Conservation (phyloP, 2,329 filamentous ascomycete genomes). For the Colletotrichum eremochloae region DNA sequence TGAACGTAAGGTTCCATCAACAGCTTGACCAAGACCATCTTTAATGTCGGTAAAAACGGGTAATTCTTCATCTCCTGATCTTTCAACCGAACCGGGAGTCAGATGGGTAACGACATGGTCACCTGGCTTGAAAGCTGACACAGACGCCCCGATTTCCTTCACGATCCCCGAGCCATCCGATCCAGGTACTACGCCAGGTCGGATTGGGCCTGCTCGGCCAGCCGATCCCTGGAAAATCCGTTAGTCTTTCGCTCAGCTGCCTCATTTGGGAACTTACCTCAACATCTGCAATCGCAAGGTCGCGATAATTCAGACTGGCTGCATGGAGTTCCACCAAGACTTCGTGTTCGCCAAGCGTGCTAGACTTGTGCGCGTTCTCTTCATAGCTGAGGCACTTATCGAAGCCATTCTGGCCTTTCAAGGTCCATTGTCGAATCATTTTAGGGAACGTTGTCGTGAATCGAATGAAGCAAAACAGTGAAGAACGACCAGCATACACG, state of each 20-base stretch:
- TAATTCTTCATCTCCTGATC: constrained; percentile 34
- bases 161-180: constrained; percentile 60
- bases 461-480: rapidly evolving
- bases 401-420: constrained; percentile 52
- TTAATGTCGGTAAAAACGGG: constrained; percentile 42
- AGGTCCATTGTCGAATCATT: constrained; percentile 51
- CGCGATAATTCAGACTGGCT: constrained; percentile 63
- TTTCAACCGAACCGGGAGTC: constrained; percentile 40
- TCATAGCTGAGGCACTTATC: constrained; percentile 52
- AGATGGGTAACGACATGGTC: constrained; percentile 70
- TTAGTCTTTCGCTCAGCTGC: neutral
- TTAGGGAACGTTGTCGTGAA: no score
- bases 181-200: constrained; percentile 48
- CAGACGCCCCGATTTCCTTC: constrained; percentile 65
- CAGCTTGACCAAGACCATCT: constrained; percentile 7
- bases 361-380: constrained; percentile 41
- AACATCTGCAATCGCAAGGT: constrained; percentile 57
- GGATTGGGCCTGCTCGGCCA: constrained; percentile 45
- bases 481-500: no score
- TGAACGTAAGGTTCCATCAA: constrained; percentile 70
- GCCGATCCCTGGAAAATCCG: constrained; percentile 41
- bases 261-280: constrained; percentile 39
- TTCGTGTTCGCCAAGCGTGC: constrained; percentile 66
- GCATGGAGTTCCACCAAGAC: constrained; percentile 71
- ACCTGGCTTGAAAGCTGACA: constrained; percentile 60